Base-by-base conservation (phyloP, 106 monocot species). In the Platanthera guangdongensis region DNA sequence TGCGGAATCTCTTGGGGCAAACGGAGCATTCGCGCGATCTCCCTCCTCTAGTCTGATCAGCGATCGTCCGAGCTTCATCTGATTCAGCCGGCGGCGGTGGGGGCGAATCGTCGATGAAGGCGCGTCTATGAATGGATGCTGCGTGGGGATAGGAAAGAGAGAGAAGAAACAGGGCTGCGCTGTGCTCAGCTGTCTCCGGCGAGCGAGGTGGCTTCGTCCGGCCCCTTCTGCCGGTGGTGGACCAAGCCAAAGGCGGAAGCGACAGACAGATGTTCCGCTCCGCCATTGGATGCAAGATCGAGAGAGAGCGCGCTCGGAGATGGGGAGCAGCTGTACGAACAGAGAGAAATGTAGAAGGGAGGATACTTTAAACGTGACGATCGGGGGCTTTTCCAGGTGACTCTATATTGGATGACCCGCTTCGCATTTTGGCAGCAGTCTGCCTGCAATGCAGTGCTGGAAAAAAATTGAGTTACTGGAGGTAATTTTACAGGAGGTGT, bases 111-210 rank as follows among this genome's bases (percentile, higher is more conserved):
- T 1, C 1, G 52, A 52, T 52, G 52, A 52, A 52, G 52, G 52
- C 11, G 2, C 11, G 57, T 15, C 64, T 65, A 10, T 65, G 21
- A 8, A 9, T 11, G 28, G 28, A 19, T 7, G 64, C 21, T 7
- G 64, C 21, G 15, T 25, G 6, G 25, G 64, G 64, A 65, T 25
- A 65, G 3, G 64, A 65, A 28, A 65, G 64, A 65, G 64, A 65
- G 64, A 65, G 64, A 1, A 65, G 64, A 22, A 65, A 65, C 22
- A 22, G 64, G 28, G 64, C 64, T 5, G 64, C 28, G 64, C 7
- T 65, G 64, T 65, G 64, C 64, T 65, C 64, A 19, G 64, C 25
- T 6, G 64, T 65, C 28, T 65, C 64, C 22, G 19, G n/a, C n/a
- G 28, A 28, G 64, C 64, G 64, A 65, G 19, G 6, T 3, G 25